Evolutionary conservation across 2,329 filamentous ascomycete species (phyloP).

Genomic region (Arthroderma sp.): DNA sequence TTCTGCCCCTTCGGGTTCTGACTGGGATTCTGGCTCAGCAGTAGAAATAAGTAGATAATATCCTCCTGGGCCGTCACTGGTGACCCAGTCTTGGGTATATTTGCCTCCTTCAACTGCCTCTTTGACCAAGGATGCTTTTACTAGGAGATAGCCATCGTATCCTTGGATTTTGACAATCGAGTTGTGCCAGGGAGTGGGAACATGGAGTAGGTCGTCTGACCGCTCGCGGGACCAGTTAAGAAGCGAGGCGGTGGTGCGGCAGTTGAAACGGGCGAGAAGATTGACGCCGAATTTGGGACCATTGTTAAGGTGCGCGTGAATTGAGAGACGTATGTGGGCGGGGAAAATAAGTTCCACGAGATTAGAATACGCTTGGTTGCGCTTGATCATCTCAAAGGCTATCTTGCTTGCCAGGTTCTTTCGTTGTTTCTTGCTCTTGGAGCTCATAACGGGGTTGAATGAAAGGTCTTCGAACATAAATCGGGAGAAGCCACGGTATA

Average conservation of each 20-base stretch:
- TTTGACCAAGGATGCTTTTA: too few relatives aligned
- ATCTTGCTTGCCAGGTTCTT: slow-evolving; percentile 3
- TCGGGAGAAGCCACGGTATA: slow-evolving; percentile 3
- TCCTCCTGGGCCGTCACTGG: too few relatives aligned
- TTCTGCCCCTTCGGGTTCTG: too few relatives aligned
- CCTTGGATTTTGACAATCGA: slow-evolving; percentile 2
- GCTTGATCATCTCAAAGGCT: slow-evolving; percentile 3
- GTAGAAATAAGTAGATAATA: too few relatives aligned
- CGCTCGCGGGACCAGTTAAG: too few relatives aligned
- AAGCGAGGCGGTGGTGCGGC: neutral
- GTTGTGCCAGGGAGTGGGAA: slow-evolving; percentile 2
- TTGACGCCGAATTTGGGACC: slow-evolving; percentile 3
- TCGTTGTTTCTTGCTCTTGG: neutral
- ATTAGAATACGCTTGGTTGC: slow-evolving; percentile 4
- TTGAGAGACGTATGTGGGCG: slow-evolving; percentile 2
- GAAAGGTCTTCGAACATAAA: slow-evolving; percentile 4
- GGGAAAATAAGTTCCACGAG: slow-evolving; percentile 3
- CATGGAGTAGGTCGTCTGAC: neutral
- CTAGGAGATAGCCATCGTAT: neutral
- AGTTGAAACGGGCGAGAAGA: neutral
- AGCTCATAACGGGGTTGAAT: neutral
- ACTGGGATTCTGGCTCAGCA: too few relatives aligned
- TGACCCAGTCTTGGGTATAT: too few relatives aligned
- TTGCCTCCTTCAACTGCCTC: too few relatives aligned
- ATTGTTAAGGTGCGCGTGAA: slow-evolving; percentile 2